Conservation (phyloP, 1,139 yeast species). For the Kluyveromyces sp. region DNA sequence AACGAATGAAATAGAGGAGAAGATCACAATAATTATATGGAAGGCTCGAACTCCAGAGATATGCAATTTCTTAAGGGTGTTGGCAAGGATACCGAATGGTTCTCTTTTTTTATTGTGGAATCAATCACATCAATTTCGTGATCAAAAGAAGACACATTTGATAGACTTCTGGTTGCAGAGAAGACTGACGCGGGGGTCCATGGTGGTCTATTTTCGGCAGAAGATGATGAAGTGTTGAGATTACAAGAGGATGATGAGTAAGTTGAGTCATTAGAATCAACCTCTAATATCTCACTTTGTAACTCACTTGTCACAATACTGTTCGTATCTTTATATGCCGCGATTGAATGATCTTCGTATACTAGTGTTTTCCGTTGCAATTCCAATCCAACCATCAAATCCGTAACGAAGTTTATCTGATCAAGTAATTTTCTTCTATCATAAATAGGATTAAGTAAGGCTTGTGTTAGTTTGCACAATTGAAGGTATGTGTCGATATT, state of each 20-base stretch:
- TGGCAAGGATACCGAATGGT: not conserved
- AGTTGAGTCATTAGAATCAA: not conserved
- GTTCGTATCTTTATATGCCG: not conserved
- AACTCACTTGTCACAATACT: not conserved
- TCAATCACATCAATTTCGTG: not conserved
- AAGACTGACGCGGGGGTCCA: constrained; percentile 5
- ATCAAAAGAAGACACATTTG: constrained; percentile 1
- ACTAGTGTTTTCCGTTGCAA: not conserved
- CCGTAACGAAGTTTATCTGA: constrained; percentile 3
- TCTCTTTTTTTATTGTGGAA: not conserved
- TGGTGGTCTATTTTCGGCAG: not conserved
- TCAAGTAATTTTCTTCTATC: constrained; percentile 1
- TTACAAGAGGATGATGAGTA: not conserved
- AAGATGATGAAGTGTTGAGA: not conserved
- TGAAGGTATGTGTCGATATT: constrained; percentile 12
- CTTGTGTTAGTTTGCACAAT: constrained; percentile 11
- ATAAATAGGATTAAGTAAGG: not conserved
- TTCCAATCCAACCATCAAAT: constrained; percentile 5
- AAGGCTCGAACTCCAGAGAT: not conserved
- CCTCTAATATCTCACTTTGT: not conserved
- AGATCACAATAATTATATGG: not conserved
- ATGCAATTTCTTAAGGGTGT: constrained; percentile 1
- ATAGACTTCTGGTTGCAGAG: constrained; percentile 2
- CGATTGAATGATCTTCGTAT: not conserved
- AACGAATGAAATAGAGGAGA: not conserved